A percentile compares a stretch with the other conserved stretches of the same genome.
phyloP scores from a whole-genome alignment of 768 basidiomycete genomes.

The Clathrus columnatus region DNA sequence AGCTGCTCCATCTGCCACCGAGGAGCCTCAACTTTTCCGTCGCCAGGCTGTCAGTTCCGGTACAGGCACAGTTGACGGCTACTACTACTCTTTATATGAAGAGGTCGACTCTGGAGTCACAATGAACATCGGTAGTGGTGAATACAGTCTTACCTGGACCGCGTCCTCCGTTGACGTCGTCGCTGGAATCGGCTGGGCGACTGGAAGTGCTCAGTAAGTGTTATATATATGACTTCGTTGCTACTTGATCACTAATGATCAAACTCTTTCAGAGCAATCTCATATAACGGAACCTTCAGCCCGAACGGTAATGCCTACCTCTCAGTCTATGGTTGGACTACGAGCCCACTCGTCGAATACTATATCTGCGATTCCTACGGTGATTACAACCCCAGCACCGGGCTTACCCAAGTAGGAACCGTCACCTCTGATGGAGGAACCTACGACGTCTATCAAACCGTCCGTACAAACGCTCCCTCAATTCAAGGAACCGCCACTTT shows the following conservation, averaged over 20 bases:
- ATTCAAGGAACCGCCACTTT: slow-evolving; percentile 37
- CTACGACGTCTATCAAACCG: slow-evolving; percentile 34
- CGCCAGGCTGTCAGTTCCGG: slow-evolving; percentile 15
- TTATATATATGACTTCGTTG: background rate
- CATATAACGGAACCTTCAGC: slow-evolving; percentile 28
- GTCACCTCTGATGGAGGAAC: slow-evolving; percentile 33
- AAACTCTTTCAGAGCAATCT: slow-evolving; percentile 24
- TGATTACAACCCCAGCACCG: slow-evolving; percentile 30
- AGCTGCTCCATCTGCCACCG: background rate
- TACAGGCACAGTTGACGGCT: slow-evolving; percentile 26
- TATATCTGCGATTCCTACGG: slow-evolving; percentile 37
- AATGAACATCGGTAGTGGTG: slow-evolving; percentile 23
- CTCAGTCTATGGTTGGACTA: slow-evolving; percentile 39
- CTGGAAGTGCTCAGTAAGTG: slow-evolving; percentile 23
- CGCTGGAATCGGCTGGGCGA: slow-evolving; percentile 33
- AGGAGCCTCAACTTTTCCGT: background rate
- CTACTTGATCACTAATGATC: background rate
- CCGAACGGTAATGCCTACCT: slow-evolving; percentile 36
- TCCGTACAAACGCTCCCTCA: slow-evolving; percentile 33
- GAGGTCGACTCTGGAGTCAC: slow-evolving; percentile 23
- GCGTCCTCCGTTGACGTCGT: slow-evolving; percentile 27
- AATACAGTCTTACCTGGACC: slow-evolving; percentile 26
- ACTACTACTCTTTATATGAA: slow-evolving; percentile 32
- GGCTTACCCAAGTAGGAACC: slow-evolving; percentile 26
- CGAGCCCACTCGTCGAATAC: slow-evolving; percentile 39